Percentiles rank a stretch among this genome's conserved stretches.
Evolutionary conservation across 2,329 filamentous ascomycete species (phyloP).

Genomic region (Colletotrichum euphorbiae): DNA sequence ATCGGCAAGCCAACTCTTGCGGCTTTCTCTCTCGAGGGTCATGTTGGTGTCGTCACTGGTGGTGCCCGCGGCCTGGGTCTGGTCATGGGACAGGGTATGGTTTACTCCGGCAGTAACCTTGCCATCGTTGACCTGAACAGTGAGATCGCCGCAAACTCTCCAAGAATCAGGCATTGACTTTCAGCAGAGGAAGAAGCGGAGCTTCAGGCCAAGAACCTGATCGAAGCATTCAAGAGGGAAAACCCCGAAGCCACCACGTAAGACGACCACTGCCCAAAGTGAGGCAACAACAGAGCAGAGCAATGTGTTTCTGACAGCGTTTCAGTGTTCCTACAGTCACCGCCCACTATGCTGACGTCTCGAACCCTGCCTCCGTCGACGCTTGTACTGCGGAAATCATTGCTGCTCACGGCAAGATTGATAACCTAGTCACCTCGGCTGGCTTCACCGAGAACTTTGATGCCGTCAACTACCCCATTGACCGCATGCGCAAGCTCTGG

Average conservation of each 20-base stretch:
- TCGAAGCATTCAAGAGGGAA: slow-evolving; percentile 81
- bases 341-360: slow-evolving; percentile 90
- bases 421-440: slow-evolving; percentile 94
- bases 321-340: slow-evolving; percentile 82
- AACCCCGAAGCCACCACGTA: slow-evolving; percentile 80
- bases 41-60: slow-evolving; percentile 87
- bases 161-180: too few relatives aligned
- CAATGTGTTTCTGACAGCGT: not conserved
- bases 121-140: slow-evolving; percentile 95
- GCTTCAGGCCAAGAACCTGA: slow-evolving; percentile 78
- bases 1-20: slow-evolving; percentile 88
- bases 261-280: not conserved
- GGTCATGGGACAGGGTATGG: slow-evolving; percentile 92
- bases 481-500: slow-evolving; percentile 94
- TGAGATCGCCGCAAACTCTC: slow-evolving; percentile 57
- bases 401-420: slow-evolving; percentile 80
- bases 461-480: slow-evolving; percentile 89
- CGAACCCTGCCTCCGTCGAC: slow-evolving; percentile 82
- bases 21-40: slow-evolving; percentile 86
- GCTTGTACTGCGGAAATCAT: slow-evolving; percentile 78
- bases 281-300: not conserved
- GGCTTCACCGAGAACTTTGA: slow-evolving; percentile 97
- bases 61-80: slow-evolving; percentile 90
- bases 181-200: slow-evolving; percentile 74
- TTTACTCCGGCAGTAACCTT: slow-evolving; percentile 87